phyloP scores from a whole-genome alignment of 495 filamentous ascomycete species.

The Penicillium coffeae region DNA sequence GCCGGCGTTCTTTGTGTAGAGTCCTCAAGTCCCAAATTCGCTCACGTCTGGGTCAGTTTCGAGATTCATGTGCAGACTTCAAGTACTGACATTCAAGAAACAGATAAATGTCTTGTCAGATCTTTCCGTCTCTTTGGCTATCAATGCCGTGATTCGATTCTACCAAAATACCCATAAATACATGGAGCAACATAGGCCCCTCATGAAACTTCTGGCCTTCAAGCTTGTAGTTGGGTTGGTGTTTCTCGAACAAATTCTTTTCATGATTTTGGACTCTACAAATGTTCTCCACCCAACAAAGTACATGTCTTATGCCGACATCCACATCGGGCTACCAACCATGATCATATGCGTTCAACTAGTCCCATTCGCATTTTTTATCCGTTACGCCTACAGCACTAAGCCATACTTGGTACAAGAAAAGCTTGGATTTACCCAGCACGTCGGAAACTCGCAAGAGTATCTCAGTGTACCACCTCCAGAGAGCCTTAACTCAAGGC shows the following conservation, averaged over 20 bases:
- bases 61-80: not conserved
- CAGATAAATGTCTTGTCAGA: slow-evolving; percentile 21
- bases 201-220: slow-evolving; percentile 30
- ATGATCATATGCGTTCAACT: slow-evolving; percentile 35
- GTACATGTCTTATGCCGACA: slow-evolving; percentile 28
- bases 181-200: slow-evolving; percentile 17
- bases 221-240: slow-evolving; percentile 31
- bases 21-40: slow-evolving; percentile 23
- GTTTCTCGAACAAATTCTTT: slow-evolving; percentile 29
- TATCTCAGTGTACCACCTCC: not conserved
- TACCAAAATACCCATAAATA: slow-evolving; percentile 20
- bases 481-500: not conserved
- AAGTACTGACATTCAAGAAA: not conserved
- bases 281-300: slow-evolving; percentile 16
- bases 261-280: slow-evolving; percentile 26
- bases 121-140: slow-evolving; percentile 23
- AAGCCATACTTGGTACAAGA: slow-evolving; percentile 14
- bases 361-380: slow-evolving; percentile 30
- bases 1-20: slow-evolving; percentile 26
- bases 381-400: slow-evolving; percentile 28
- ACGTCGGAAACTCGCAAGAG: too few relatives aligned
- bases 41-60: slow-evolving; percentile 32
- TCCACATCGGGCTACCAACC: slow-evolving; percentile 28
- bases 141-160: slow-evolving; percentile 21
- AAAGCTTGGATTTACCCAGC: not conserved